Evolutionary conservation across 1,139 yeast genomes (phyloP), one percentile per base, ranked within the genome.

Genomic region (Spathaspora jeffriesii): DNA sequence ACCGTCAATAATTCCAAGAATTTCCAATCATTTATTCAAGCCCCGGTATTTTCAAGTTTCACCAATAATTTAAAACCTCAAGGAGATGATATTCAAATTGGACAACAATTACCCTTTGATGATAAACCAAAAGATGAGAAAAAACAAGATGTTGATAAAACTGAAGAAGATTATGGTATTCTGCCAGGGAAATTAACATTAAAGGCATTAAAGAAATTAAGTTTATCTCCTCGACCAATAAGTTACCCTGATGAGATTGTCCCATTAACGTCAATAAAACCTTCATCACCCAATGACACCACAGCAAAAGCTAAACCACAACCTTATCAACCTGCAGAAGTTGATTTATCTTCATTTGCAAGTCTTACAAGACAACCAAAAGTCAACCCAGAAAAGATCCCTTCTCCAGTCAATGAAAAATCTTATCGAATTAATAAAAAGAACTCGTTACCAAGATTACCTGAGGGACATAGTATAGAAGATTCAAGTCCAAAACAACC

Each of bases 251-350:
- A 50, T 27, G 56, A 50, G 31, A 21, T 46, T 7, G 34, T 46
- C 5, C 28, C 37, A 2, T n/a, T 21, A n/a, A 41, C 36, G 3
- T 25, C 49, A 39, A 5, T 31, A n/a, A 27, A 42, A 36, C 20
- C 28, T 14, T 6, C 34, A 14, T 17, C 21, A 43, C 22, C 38
- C 4, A 34, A 34, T 18, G 38, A 34, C 3, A 34, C n/a, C 11
- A 14, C 32, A 13, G 9, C 32, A 30, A 52, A 48, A 47, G 25
- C 50, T 5, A 46, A 44, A 7, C 38, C 20, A 17, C 71, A 68
- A 47, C 78, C 79, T 1, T 79, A 78, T 57, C 78, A 74, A 47
- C 83, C 83, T 0, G 83, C 84, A 1, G 79, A 78, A 51, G 83
- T 76, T 7, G 84, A 79, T 52, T 65, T 79, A 51, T 70, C 78